phyloP scores from a whole-genome alignment of 305 asterid species.

The Solanum chacoense region DNA sequence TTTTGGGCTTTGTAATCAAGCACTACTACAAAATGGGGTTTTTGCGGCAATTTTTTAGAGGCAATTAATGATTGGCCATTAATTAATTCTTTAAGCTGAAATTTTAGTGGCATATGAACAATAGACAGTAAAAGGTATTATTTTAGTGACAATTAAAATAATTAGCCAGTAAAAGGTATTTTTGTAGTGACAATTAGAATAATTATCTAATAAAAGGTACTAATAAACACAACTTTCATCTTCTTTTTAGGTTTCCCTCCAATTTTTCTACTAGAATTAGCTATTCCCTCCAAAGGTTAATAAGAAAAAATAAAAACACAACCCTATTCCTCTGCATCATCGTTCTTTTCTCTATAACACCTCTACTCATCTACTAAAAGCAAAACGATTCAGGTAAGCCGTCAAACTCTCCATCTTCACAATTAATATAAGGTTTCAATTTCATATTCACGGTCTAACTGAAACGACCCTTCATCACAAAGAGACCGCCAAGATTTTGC shows the following conservation, averaged over 20 bases:
- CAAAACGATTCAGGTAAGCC: neutral
- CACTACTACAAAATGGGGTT: neutral
- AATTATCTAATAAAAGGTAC: neutral
- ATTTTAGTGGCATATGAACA: neutral
- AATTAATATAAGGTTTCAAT: too few relatives aligned
- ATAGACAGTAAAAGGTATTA: neutral
- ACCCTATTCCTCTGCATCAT: neutral
- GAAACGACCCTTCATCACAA: neutral
- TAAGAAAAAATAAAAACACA: too few relatives aligned
- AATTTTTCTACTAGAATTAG: too few relatives aligned
- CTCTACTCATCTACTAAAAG: neutral
- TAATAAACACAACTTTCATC: neutral
- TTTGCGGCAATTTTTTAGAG: neutral
- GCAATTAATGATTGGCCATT: neutral
- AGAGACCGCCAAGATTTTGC: neutral
- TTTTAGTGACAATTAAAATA: neutral
- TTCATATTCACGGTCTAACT: neutral
- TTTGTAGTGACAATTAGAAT: neutral
- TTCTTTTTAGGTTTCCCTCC: neutral
- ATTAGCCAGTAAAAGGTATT: neutral
- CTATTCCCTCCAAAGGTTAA: neutral
- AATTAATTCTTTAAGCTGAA: neutral
- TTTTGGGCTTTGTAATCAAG: too few relatives aligned
- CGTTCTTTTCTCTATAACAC: too few relatives aligned
- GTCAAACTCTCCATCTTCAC: neutral